A percentile compares a stretch with the other conserved stretches of the same genome.
phyloP scores from a whole-genome alignment of 495 filamentous ascomycete species.

The Trypethelium eluteriae region DNA sequence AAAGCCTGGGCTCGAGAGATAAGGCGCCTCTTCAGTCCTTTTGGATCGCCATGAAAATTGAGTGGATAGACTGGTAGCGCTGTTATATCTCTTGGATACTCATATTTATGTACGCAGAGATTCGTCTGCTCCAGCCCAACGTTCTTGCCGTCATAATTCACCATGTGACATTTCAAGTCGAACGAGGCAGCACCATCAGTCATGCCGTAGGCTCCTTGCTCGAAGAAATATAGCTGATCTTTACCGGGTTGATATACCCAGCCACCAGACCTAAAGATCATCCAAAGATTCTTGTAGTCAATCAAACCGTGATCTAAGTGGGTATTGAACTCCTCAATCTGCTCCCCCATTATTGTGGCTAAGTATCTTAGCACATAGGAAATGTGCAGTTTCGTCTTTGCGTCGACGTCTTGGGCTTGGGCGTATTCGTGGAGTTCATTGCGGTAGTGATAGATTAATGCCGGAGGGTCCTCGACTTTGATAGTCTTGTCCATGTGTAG shows the following conservation, averaged over 20 bases:
- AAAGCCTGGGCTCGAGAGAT: slow-evolving; percentile 82
- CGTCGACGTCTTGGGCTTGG: slow-evolving; percentile 56
- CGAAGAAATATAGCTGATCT: slow-evolving; percentile 1
- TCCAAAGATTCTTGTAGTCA: slow-evolving; percentile 76
- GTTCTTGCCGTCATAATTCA: slow-evolving; percentile 73
- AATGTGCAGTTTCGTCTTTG: slow-evolving; percentile 48
- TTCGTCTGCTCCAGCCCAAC: slow-evolving; percentile 62
- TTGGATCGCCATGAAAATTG: slow-evolving; percentile 67
- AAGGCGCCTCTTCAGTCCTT: slow-evolving; percentile 53
- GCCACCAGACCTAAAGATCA: slow-evolving; percentile 63
- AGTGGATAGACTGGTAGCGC: slow-evolving; percentile 68
- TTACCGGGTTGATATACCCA: neutral
- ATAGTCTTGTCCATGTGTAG: slow-evolving; percentile 68
- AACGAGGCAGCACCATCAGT: slow-evolving; percentile 65
- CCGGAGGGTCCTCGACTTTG: slow-evolving; percentile 51
- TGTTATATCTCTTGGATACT: slow-evolving; percentile 71
- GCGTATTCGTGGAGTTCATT: slow-evolving; percentile 57
- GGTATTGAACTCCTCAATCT: slow-evolving; percentile 45
- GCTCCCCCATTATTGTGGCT: slow-evolving; percentile 41
- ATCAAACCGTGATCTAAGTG: slow-evolving; percentile 62
- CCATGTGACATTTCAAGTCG: slow-evolving; percentile 62
- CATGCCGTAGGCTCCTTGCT: neutral
- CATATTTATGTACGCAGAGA: slow-evolving; percentile 64
- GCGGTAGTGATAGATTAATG: slow-evolving; percentile 78
- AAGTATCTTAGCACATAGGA: neutral